A percentile compares a stretch with the other conserved stretches of the same genome.
Conservation (phyloP, 1,139 yeast genomes). For the Diutina rugosa region DNA sequence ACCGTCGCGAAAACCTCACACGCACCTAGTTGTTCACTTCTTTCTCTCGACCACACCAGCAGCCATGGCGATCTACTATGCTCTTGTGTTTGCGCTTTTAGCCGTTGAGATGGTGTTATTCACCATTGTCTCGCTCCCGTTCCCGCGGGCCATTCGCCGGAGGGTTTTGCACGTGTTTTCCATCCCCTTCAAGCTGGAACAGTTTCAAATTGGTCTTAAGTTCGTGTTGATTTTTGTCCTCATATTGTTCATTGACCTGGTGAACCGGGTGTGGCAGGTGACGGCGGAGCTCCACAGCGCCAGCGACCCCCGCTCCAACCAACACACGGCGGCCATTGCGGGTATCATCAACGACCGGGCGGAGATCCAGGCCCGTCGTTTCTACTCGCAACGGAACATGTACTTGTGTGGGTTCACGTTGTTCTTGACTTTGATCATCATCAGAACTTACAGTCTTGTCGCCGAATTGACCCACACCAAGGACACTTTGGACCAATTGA, state of each 20-base stretch:
- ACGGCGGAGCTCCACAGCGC: conserved; percentile 41
- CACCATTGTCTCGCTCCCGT: conserved; percentile 70
- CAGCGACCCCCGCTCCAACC: conserved; percentile 7
- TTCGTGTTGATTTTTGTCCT: conserved; percentile 78
- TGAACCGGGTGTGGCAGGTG: conserved; percentile 69
- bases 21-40: not conserved
- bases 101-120: conserved; percentile 73
- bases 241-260: conserved; percentile 77
- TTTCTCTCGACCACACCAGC: not conserved
- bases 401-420: conserved; percentile 92
- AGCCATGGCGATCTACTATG: conserved; percentile 61
- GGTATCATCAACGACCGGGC: conserved; percentile 43
- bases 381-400: conserved; percentile 94
- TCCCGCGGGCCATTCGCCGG: conserved; percentile 66
- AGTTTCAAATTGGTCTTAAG: conserved; percentile 66
- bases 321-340: conserved; percentile 8
- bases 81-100: conserved; percentile 61
- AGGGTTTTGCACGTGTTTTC: conserved; percentile 51
- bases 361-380: conserved; percentile 79
- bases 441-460: conserved; percentile 77
- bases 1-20: not conserved
- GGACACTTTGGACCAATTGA: conserved; percentile 45
- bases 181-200: conserved; percentile 58
- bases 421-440: conserved; percentile 74
- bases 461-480: conserved; percentile 54